A percentile compares a stretch with the other conserved stretches of the same genome.
phyloP scores from a whole-genome alignment of 2,329 filamentous ascomycete species.

The Microthyrium microscopicum region DNA sequence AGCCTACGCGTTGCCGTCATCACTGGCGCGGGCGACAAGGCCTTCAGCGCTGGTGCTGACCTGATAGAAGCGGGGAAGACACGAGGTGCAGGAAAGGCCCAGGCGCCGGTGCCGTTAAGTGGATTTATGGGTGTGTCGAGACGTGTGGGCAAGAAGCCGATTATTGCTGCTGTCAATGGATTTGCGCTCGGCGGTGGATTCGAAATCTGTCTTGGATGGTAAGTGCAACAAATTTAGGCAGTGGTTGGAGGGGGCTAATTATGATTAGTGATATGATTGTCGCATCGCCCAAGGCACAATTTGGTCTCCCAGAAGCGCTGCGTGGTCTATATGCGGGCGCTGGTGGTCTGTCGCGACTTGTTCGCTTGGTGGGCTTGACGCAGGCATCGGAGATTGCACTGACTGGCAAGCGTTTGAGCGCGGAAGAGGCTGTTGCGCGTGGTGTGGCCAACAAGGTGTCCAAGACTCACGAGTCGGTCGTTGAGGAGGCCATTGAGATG shows the following conservation, averaged over 20 bases:
- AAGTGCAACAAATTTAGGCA: conserved; percentile 10
- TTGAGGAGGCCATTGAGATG: conserved; percentile 21
- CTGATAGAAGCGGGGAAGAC: conserved; percentile 29
- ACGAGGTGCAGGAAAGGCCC: conserved; percentile 8
- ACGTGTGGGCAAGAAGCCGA: conserved; percentile 41
- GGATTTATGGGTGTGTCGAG: conserved; percentile 41
- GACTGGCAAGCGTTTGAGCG: conserved; percentile 28
- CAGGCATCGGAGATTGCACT: conserved; percentile 33
- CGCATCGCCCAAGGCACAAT: conserved; percentile 33
- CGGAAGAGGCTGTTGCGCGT: conserved; percentile 27
- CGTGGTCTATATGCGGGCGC: conserved; percentile 38
- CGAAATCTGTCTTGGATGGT: conserved; percentile 40
- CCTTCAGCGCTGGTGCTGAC: conserved; percentile 40
- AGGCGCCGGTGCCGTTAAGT: conserved; percentile 24
- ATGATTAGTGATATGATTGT: conserved; percentile 32
- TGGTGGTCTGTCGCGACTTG: conserved; percentile 34
- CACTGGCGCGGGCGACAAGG: conserved; percentile 35
- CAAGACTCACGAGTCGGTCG: conserved; percentile 17
- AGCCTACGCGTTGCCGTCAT: conserved; percentile 20
- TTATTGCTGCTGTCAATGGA: conserved; percentile 44
- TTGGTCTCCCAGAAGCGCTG: conserved; percentile 37
- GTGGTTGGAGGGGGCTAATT: conserved; percentile 8
- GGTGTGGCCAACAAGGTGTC: conserved; percentile 25
- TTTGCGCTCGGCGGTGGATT: conserved; percentile 40
- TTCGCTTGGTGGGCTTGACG: conserved; percentile 31